Evolutionary conservation across 2,329 filamentous ascomycete genomes (phyloP), one percentile per base, ranked within the genome.

Genomic region (Exophiala viscosa): DNA sequence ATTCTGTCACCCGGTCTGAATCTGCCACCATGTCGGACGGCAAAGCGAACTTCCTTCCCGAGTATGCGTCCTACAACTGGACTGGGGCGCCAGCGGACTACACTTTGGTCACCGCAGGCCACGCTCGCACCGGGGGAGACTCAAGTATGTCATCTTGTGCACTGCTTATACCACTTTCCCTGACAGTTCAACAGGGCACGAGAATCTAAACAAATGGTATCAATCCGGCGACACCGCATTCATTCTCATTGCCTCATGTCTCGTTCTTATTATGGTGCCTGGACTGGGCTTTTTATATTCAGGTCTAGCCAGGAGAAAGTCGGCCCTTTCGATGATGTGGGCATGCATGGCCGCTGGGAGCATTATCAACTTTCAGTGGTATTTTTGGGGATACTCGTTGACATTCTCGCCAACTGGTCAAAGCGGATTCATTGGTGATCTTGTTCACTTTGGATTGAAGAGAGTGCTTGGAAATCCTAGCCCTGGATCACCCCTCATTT

Each of bases 251-350:
- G 50, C 48, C 13, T 50, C 46, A 59, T 54, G 50, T 44, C 48
- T 61, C 31, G 60, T 97, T 60, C 75, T 97, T 75, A 76, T 96
- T 73, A 99, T 97, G 93, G 80, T 97, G 28, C 93, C 93, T 28
- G 93, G 93, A 65, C 91, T 99, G 64, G 91, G 90, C 50, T 96
- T 99, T 74, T 84, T 99, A 60, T 99, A 99, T 77, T 96, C 92
- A 10, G 93, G 93, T 62, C 86, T 97, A 62, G 92, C 93, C n/a
- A 87, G 93, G 62, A 84, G 93, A 78, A 99, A 99, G 78, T 97
- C 93, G 4, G 93, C 93, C 28, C 81, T 99, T 39, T 96, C 90
- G 60, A 87, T 97, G 78, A 93, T 99, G 67, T 97, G 91, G 90
- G 90, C 92, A 11, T 90, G 87, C 74, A 95, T 99, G 88, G 92